Conservation (phyloP, 2,329 filamentous ascomycete genomes). For the Phyllosticta paracitricarpa region DNA sequence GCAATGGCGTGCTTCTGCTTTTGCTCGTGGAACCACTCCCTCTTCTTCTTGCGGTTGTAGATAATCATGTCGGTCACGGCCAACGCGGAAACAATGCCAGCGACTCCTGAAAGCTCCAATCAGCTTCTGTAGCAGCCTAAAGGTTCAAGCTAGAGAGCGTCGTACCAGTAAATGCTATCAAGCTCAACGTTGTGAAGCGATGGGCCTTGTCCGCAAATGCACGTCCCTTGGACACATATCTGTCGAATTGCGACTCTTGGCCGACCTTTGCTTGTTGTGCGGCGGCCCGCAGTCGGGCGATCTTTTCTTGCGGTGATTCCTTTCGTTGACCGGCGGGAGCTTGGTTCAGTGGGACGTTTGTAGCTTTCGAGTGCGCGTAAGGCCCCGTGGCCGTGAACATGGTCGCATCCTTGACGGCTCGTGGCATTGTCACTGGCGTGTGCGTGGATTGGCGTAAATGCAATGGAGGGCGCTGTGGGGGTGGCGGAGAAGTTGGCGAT, state of each 20-base stretch:
- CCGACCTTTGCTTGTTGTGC: constrained; percentile 34
- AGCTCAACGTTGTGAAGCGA: constrained; percentile 47
- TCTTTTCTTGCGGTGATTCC: constrained; percentile 46
- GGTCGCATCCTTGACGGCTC: constrained; percentile 69
- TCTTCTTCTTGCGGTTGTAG: constrained; percentile 56
- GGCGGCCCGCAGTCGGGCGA: constrained; percentile 40
- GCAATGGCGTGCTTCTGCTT: constrained; percentile 34
- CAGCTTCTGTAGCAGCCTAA: background rate
- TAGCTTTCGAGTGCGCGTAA: constrained; percentile 56
- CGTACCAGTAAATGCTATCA: constrained; percentile 54
- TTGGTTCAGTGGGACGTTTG: constrained; percentile 27
- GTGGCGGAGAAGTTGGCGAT: constrained; percentile 1
- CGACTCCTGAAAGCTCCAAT: constrained; percentile 38
- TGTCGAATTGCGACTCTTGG: constrained; percentile 46
- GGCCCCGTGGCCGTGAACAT: constrained; percentile 63
- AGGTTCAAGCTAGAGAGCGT: background rate
- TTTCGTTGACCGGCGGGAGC: constrained; percentile 30
- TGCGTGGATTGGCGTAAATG: background rate
- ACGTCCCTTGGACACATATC: constrained; percentile 42
- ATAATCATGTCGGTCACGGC: constrained; percentile 56
- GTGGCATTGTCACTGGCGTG: constrained; percentile 37
- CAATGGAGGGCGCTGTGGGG: background rate
- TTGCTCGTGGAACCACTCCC: constrained; percentile 49
- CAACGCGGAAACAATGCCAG: constrained; percentile 51
- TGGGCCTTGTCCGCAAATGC: constrained; percentile 52